Evolutionary conservation across 495 filamentous ascomycete species (phyloP), one percentile per base, ranked within the genome.

Genomic region (Penicillium odoratum): DNA sequence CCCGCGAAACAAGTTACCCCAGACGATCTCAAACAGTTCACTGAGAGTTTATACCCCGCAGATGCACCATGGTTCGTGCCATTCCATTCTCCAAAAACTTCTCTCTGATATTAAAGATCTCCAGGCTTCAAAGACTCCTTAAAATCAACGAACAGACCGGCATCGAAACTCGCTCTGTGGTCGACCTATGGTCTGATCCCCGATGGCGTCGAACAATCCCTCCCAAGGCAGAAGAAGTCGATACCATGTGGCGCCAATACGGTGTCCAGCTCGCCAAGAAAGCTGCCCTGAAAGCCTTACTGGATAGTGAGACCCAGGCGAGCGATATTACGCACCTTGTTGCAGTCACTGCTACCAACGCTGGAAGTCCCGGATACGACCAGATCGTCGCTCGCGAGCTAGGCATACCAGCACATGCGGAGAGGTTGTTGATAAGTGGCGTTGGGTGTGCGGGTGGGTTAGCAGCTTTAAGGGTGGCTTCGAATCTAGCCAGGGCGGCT

Each of bases 311-410:
- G 15, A 68, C 82, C 9, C 70, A 70, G 29, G 57, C 75, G 1
- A 58, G 61, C 1, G 74, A 85, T 9, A 81, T 88, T 53, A 89
- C 86, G 25, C 86, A 88, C 63, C 76, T 86, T 51, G 82, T 88
- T 11, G 83, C 83, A 16, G 86, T 85, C 0, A 88, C 86, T 21
- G 85, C 83, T 54, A 89, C 86, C 30, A 81, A 87, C 62, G 81
- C 80, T n/a, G 86, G 85, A 26, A 87, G 85, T 65, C 86, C 86
- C 7, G 86, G 86, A 5, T 88, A 83, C 62, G 86, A 88, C 67
- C 82, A 86, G 58, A 84, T 74, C 51, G 85, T 88, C 7, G 78
- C 76, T 10, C 81, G 81, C 52, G 66, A 77, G 34, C 66, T 89
- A 15, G 80, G 80, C 0, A 69, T 88, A 7, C 64, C 64, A 30